Base-by-base conservation (phyloP, 2,329 filamentous ascomycete genomes). In the Dendryphion nanum region DNA sequence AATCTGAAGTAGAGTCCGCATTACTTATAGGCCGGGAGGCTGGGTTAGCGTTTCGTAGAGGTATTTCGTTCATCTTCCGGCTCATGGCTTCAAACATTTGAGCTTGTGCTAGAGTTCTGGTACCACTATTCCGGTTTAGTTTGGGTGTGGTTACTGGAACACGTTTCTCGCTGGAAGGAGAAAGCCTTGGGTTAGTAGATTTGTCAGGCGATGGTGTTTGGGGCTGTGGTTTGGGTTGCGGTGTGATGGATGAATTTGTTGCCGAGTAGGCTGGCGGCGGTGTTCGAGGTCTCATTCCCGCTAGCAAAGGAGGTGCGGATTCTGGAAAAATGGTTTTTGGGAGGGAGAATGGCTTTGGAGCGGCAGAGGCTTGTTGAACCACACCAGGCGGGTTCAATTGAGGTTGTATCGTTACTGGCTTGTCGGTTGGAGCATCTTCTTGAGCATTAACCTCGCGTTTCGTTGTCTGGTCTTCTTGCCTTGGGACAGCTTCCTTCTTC, bases 381-480 rank as follows among this genome's bases (percentile, higher is more conserved):
- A 29, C 34, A 29, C 34, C 34, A 20, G 38, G 38, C 4, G 42
- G 48, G 5, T 41, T 38, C 18, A 51, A 36, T n/a, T 51, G 30
- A 10, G 46, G 33, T 31, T 55, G 47, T 5, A 33, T 32, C 6
- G 43, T 50, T 13, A 58, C 35, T 5, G 53, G 53, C 4, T 49
- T 43, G 33, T 63, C 59, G 24, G 52, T 38, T 8, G 58, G 59
- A 13, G 50, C 49, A 32, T 60, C 50, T 28, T 53, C 42, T 17
- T 55, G 41, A 1, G 41, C 40, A 30, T 62, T 43, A 6, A 62
- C 53, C 5, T 35, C 43, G 12, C 61, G 46, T 20, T 55, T 52
- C 2, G 58, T 63, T 12, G 55, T 63, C 37, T 64, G 62, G 30
- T 63, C 59, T 15, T 56, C 40, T 28, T 57, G 45, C 17, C 58